These are phyloP conservation scores for Lachancea nothofagi DNA, from an alignment of 805 yeast species.

Conservation along the genomic window DNA sequence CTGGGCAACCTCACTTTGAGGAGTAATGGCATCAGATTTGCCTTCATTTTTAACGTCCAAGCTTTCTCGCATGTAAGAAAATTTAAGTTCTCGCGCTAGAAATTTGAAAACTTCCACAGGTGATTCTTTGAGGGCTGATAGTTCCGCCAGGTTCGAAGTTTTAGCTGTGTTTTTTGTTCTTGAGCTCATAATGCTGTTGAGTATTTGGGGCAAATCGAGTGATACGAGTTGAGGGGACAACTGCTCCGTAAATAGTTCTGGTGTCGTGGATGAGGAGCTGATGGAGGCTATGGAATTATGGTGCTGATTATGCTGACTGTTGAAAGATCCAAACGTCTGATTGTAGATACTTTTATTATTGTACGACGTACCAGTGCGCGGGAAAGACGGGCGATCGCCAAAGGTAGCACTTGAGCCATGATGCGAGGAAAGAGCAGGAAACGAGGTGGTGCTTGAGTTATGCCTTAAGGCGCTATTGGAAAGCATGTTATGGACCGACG, in stretches of 20 bases:
- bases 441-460: conserved; percentile 6
- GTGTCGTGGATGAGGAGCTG: conserved; percentile 6
- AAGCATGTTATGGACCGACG: conserved; percentile 8
- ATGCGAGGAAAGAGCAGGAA: conserved; percentile 9
- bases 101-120: conserved; percentile 32
- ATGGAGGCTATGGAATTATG: conserved; percentile 11
- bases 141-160: conserved; percentile 10
- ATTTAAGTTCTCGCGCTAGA: conserved; percentile 30
- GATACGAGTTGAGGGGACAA: conserved; percentile 25
- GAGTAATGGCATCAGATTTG: conserved; percentile 12
- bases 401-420: conserved; percentile 15
- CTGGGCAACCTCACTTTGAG: conserved; percentile 7
- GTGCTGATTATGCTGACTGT: conserved; percentile 9
- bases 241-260: conserved; percentile 7
- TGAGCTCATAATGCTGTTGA: conserved; percentile 25
- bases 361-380: conserved; percentile 14
- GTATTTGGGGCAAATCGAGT: conserved; percentile 28
- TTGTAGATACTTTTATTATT: conserved; percentile 16
- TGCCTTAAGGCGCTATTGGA: conserved; percentile 1
- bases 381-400: conserved; percentile 1
- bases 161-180: conserved; percentile 14
- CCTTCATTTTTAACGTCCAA: neutral
- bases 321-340: conserved; percentile 6
- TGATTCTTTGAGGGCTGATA: conserved; percentile 22
- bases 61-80: conserved; percentile 24